Percentiles rank a stretch among this genome's conserved stretches.
Evolutionary conservation across 2,329 filamentous ascomycete genomes (phyloP).

Genomic region (Colletotrichum australisinense): DNA sequence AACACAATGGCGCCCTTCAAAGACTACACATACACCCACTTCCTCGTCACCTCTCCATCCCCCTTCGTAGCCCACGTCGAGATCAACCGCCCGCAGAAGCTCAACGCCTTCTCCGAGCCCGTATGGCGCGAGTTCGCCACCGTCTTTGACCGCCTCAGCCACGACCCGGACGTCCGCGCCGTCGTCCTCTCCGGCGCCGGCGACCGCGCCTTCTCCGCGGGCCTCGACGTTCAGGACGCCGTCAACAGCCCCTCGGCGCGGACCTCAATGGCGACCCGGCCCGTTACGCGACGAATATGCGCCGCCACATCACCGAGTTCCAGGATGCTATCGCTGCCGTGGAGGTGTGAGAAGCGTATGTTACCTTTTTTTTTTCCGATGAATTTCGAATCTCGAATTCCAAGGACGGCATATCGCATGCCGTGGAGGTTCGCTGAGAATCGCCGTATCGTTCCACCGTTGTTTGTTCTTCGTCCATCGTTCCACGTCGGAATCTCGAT

Average conservation of each 20-base stretch:
- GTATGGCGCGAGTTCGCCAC: conserved; percentile 87
- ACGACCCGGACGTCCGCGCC: conserved; percentile 77
- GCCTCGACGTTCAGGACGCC: conserved; percentile 84
- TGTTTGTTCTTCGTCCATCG: too few relatives aligned
- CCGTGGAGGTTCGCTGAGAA: too few relatives aligned
- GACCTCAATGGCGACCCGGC: conserved; percentile 65
- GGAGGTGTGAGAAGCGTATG: conserved; percentile 90
- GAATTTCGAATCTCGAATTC: too few relatives aligned
- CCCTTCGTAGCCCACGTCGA: conserved; percentile 89
- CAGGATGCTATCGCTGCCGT: conserved; percentile 81
- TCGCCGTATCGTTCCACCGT: too few relatives aligned
- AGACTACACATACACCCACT: conserved; percentile 69
- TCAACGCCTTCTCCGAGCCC: conserved; percentile 86
- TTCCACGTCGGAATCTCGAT: too few relatives aligned
- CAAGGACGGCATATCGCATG: too few relatives aligned
- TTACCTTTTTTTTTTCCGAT: conserved; percentile 37
- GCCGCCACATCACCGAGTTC: conserved; percentile 80
- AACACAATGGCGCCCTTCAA: conserved; percentile 34
- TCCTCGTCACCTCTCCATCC: conserved; percentile 77
- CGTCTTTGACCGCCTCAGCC: conserved; percentile 79
- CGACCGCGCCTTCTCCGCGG: conserved; percentile 85
- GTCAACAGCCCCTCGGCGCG: conserved; percentile 52
- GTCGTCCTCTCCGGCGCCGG: conserved; percentile 86
- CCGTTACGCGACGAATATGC: conserved; percentile 70
- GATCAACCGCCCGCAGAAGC: conserved; percentile 86